Conservation (phyloP, 352 stramenopile species). For the Lagenidium giganteum region DNA sequence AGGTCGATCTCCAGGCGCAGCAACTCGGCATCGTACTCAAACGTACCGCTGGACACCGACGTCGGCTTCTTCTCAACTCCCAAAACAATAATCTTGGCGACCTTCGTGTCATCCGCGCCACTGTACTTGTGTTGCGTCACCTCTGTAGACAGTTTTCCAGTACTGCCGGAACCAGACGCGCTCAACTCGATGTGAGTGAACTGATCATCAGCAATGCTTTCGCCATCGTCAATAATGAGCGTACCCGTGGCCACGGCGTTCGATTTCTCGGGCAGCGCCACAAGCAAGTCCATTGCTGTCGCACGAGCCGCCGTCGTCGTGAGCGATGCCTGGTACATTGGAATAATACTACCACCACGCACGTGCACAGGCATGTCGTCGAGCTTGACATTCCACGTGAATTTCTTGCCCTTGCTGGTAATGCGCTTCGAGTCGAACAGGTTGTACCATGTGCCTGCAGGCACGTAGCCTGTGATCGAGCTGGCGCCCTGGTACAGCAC, state of each 20-base stretch:
- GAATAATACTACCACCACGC: conserved; percentile 37
- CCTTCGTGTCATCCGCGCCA: conserved; percentile 15
- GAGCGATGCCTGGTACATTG: conserved; percentile 37
- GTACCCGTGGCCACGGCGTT: conserved; percentile 22
- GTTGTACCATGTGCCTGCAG: conserved; percentile 45
- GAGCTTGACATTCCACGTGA: conserved; percentile 30
- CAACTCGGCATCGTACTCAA: conserved; percentile 12
- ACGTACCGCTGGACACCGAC: conserved; percentile 1
- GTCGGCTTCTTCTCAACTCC: conserved; percentile 5
- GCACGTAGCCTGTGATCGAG: conserved; percentile 37
- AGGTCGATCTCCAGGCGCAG: conserved; percentile 21
- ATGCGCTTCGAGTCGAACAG: conserved; percentile 42
- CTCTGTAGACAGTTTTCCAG: too few species aligned
- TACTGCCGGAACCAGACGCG: too few species aligned
- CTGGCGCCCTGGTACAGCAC: conserved; percentile 34
- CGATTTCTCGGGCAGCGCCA: conserved; percentile 25
- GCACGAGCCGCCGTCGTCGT: conserved; percentile 35
- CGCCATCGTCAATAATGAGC: conserved; percentile 50
- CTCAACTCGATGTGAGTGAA: conserved; percentile 45
- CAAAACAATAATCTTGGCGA: conserved; percentile 23
- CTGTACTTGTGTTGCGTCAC: conserved; percentile 16
- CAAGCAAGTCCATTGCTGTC: conserved; percentile 41
- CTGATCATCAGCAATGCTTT: conserved; percentile 28
- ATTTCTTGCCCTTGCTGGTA: conserved; percentile 16
- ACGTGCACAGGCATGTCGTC: conserved; percentile 62